Evolutionary conservation across 805 yeast species (phyloP), one percentile per base, ranked within the genome.

Genomic region (Sugiyamaella qingdaonensis): DNA sequence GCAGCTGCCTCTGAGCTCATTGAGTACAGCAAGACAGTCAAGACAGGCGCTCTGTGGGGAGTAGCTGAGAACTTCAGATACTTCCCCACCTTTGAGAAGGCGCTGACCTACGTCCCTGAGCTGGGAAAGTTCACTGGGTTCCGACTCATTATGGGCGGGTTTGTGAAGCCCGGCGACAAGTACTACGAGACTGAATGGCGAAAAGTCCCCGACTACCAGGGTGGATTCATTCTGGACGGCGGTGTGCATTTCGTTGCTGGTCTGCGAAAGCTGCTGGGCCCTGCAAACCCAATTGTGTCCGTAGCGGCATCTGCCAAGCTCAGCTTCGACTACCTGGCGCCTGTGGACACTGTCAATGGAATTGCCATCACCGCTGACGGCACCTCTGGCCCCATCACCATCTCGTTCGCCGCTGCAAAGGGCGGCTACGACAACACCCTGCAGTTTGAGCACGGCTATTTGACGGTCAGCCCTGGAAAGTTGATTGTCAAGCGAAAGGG

Each of bases 141-240:
- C 51, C 48, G 47, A 16, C 32, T 58, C 34, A 37, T 33, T 24
- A 32, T 52, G 49, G 46, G 41, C 24, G 49, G 48, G 14, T 47
- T 51, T 18, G 57, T 60, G 34, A 52, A 54, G 32, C 41, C 50
- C 9, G 55, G 52, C 19, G 59, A 58, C 48, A 49, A 56, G 46
- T 61, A 46, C 34, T 58, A 48, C 36, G 54, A 54, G 37, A 59
- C 64, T 7, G 51, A 53, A 18, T 61, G 64, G 64, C 52, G 64
- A 14, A 52, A 56, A 52, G 52, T 48, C 21, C 64, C 64, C 24
- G 53, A 59, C 27, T 59, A 61, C 45, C 64, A 59, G 44, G 64
- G 64, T 11, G 64, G 64, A 11, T 61, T 61, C 39, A 32, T 61
- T 7, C 55, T 61, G 21, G 64, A 61, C 44, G 64, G 64, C 8